Evolutionary conservation across 2,329 filamentous ascomycete species (phyloP).

Genomic region (Ustulina deusta): DNA sequence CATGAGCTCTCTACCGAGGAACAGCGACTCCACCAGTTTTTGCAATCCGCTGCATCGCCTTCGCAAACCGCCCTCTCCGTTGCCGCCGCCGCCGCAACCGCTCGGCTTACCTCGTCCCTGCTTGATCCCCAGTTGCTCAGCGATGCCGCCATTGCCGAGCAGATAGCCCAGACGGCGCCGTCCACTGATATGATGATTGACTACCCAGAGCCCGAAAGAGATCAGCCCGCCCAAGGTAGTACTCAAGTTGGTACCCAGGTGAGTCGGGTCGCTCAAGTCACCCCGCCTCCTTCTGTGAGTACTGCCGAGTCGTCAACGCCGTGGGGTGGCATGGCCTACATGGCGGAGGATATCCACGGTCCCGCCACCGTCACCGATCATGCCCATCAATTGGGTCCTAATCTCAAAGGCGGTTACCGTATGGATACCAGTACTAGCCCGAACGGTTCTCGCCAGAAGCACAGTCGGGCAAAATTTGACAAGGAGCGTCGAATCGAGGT

Average conservation of each 20-base stretch:
- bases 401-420: conserved; percentile 63
- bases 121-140: conserved; percentile 63
- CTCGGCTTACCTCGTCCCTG: conserved; percentile 65
- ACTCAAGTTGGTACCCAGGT: conserved; percentile 24
- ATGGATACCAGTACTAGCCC: conserved; percentile 62
- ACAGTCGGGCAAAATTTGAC: conserved; percentile 69
- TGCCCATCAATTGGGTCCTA: conserved; percentile 45
- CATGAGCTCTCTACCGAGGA: conserved; percentile 61
- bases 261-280: conserved; percentile 11
- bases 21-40: conserved; percentile 60
- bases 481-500: conserved; percentile 72
- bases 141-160: conserved; percentile 41
- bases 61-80: conserved; percentile 66
- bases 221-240: conserved; percentile 2
- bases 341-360: conserved; percentile 49
- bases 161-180: conserved; percentile 36
- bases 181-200: conserved; percentile 49
- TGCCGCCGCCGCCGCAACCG: conserved; percentile 68
- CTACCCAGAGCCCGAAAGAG: conserved; percentile 44
- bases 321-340: conserved; percentile 52
- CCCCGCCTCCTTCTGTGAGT: conserved; percentile 30
- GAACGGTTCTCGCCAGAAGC: conserved; percentile 63
- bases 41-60: conserved; percentile 53
- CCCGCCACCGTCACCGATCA: conserved; percentile 50
- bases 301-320: conserved; percentile 38